Evolutionary conservation across 768 basidiomycete genomes (phyloP).

Genomic region (Flagelloscypha sp.): DNA sequence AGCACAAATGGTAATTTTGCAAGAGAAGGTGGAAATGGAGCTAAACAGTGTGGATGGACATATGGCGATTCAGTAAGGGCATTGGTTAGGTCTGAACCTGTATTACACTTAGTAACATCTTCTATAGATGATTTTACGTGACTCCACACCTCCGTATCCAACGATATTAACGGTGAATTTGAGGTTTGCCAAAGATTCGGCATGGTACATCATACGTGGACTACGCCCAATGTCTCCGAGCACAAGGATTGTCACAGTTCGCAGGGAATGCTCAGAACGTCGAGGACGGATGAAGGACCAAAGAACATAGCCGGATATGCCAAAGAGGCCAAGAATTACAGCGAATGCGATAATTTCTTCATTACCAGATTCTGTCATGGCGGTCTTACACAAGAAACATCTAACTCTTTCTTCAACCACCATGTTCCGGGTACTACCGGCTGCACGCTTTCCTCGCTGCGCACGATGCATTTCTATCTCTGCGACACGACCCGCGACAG

Average conservation of each 20-base stretch:
- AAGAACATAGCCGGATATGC: not conserved
- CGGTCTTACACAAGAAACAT: too few relatives aligned
- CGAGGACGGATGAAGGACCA: constrained; percentile 23
- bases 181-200: constrained; percentile 80
- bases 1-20: constrained; percentile 53
- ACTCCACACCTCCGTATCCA: constrained; percentile 69
- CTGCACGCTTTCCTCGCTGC: too few relatives aligned
- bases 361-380: too few relatives aligned
- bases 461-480: too few relatives aligned
- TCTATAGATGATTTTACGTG: not conserved
- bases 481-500: too few relatives aligned
- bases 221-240: constrained; percentile 94
- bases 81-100: constrained; percentile 78
- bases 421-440: too few relatives aligned
- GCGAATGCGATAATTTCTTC: too few relatives aligned
- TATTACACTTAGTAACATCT: constrained; percentile 6
- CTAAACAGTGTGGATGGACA: constrained; percentile 59
- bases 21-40: constrained; percentile 52
- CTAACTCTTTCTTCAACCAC: too few relatives aligned
- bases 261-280: constrained; percentile 34
- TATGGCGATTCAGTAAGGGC: constrained; percentile 56
- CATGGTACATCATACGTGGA: constrained; percentile 98
- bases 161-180: constrained; percentile 74
- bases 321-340: not conserved
- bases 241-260: constrained; percentile 83